Conservation (phyloP, 2,329 filamentous ascomycete species). For the Penicillium sclerotigenum region DNA sequence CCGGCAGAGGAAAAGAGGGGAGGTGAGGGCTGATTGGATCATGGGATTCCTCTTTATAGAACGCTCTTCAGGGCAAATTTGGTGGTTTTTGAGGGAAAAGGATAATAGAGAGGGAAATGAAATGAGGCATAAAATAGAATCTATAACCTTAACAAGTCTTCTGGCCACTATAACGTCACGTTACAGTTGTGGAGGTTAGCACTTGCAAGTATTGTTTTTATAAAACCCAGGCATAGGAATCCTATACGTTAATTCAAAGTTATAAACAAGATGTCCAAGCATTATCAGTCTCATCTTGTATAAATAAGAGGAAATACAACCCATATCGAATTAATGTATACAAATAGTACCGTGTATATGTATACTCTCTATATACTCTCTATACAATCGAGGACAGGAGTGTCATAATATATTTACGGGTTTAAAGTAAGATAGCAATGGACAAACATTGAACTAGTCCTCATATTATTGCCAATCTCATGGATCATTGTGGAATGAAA, state of each 20-base stretch:
- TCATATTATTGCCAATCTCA: not conserved
- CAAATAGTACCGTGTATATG: too few relatives aligned
- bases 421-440: not conserved
- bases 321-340: too few relatives aligned
- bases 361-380: not conserved
- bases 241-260: not conserved
- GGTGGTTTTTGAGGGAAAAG: not conserved
- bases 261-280: not conserved
- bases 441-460: too few relatives aligned
- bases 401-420: not conserved
- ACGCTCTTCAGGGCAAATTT: not conserved
- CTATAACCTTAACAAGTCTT: not conserved
- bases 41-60: not conserved
- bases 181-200: not conserved
- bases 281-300: not conserved
- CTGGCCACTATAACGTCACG: not conserved
- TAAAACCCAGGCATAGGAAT: not conserved
- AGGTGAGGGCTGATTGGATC: conserved; percentile 10
- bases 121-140: not conserved
- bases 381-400: not conserved
- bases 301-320: not conserved
- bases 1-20: conserved; percentile 14
- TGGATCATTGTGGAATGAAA: not conserved
- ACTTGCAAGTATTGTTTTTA: not conserved
- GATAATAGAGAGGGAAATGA: not conserved